phyloP scores from a whole-genome alignment of 139 green algal species.

The Haematococcus sp. region DNA sequence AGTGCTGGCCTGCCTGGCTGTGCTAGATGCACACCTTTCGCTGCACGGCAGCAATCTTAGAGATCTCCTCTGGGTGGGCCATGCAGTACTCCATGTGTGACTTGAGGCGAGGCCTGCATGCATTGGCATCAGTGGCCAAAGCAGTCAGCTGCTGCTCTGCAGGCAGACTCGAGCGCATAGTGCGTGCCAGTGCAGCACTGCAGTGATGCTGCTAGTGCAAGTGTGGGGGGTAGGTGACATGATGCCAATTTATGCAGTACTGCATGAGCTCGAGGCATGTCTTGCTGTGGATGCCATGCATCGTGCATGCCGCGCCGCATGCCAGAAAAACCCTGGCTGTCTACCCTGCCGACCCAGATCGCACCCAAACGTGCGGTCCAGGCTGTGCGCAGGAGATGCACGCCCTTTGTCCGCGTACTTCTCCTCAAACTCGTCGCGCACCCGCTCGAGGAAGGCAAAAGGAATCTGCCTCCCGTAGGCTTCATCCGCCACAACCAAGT shows the following conservation, averaged over 20 bases:
- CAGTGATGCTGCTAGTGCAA: too few species aligned
- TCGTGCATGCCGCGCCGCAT: neutral
- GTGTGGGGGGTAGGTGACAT: too few species aligned
- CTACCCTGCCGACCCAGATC: neutral
- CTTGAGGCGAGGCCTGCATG: constrained; percentile 78
- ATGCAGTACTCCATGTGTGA: constrained; percentile 93
- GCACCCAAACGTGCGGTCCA: constrained; percentile 83
- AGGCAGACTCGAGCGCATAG: too few species aligned
- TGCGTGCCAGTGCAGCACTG: too few species aligned
- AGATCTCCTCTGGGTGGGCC: constrained; percentile 90
- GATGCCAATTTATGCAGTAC: too few species aligned
- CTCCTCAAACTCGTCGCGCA: constrained; percentile 61
- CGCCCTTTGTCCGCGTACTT: constrained; percentile 70
- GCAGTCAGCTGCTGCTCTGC: too few species aligned
- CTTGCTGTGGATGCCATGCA: neutral
- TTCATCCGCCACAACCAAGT: constrained; percentile 92
- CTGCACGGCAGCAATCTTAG: constrained; percentile 85
- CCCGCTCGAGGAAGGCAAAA: constrained; percentile 90
- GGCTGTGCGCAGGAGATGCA: constrained; percentile 63
- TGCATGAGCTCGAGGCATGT: too few species aligned
- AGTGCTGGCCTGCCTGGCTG: too few species aligned
- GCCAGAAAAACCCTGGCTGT: neutral
- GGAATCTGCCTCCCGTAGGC: constrained; percentile 87
- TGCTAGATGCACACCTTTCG: constrained; percentile 75
- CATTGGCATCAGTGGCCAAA: too few species aligned